Conservation (phyloP, 2,329 filamentous ascomycete species). For the Microcyclospora pomicola region DNA sequence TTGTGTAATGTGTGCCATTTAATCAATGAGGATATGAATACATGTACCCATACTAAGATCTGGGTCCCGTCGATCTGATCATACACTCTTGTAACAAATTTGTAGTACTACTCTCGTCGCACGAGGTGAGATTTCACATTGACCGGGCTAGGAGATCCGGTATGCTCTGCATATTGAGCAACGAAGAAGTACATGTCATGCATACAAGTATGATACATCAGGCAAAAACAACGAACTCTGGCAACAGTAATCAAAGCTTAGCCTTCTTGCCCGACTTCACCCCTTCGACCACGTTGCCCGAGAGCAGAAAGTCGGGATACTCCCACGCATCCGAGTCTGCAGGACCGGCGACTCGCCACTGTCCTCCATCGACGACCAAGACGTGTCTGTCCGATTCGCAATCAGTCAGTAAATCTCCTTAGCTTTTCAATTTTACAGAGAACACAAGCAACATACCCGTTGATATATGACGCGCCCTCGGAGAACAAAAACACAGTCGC, state of each 20-base stretch:
- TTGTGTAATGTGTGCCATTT: background rate
- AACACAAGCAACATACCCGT: constrained; percentile 44
- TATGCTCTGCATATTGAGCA: too few relatives aligned
- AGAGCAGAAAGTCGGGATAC: constrained; percentile 48
- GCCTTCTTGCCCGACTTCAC: constrained; percentile 45
- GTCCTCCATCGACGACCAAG: constrained; percentile 51
- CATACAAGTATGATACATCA: too few relatives aligned
- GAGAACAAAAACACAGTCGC: constrained; percentile 82
- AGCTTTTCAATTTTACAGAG: too few relatives aligned
- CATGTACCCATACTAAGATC: too few relatives aligned
- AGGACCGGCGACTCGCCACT: constrained; percentile 32
- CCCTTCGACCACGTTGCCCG: constrained; percentile 39
- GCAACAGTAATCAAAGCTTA: constrained; percentile 31
- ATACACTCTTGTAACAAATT: too few relatives aligned
- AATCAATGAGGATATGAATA: too few relatives aligned
- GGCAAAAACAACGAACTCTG: too few relatives aligned
- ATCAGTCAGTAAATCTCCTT: too few relatives aligned
- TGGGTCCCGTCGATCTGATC: too few relatives aligned
- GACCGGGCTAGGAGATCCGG: background rate
- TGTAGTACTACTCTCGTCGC: too few relatives aligned
- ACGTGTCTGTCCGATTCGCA: constrained; percentile 13
- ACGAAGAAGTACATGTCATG: too few relatives aligned
- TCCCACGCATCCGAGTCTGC: constrained; percentile 27
- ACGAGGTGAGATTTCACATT: too few relatives aligned
- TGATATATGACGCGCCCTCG: constrained; percentile 74